phyloP scores from a whole-genome alignment of 148 eudicot species.

The Suaeda aralocaspica region DNA sequence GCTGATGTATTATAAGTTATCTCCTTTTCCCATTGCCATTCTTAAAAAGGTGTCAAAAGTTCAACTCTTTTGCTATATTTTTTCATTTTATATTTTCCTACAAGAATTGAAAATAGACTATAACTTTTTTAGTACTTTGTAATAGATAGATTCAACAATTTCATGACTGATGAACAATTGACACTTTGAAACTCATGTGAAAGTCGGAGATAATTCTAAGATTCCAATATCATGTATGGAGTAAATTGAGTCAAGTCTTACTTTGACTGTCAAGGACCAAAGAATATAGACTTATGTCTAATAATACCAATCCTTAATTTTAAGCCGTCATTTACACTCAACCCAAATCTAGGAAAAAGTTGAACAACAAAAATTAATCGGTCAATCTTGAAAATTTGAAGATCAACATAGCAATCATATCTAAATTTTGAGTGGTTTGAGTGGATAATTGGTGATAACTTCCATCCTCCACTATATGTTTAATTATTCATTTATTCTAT shows the following conservation, averaged over 20 bases:
- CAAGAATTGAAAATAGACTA: too few relatives aligned
- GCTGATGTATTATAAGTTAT: too few relatives aligned
- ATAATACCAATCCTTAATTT: neutral
- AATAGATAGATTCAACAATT: neutral
- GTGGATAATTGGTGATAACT: too few relatives aligned
- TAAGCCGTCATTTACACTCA: neutral
- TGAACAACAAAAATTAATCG: neutral
- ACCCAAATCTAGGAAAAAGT: neutral
- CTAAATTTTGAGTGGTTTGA: neutral
- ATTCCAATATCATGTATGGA: too few relatives aligned
- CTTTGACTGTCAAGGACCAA: neutral
- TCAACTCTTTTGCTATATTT: too few relatives aligned
- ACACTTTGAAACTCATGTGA: slow-evolving; percentile 5
- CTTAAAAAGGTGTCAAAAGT: too few relatives aligned
- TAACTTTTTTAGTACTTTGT: too few relatives aligned
- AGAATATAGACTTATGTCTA: neutral
- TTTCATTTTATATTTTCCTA: too few relatives aligned
- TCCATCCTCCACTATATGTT: too few relatives aligned
- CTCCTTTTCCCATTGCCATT: too few relatives aligned
- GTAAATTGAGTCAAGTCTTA: neutral
- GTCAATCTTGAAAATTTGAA: neutral
- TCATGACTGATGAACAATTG: neutral
- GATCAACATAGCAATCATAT: neutral
- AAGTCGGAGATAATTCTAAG: neutral
- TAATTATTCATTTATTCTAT: too few relatives aligned